Conservation (phyloP, 2,329 filamentous ascomycete species). For the Aureobasidium mangrovei region DNA sequence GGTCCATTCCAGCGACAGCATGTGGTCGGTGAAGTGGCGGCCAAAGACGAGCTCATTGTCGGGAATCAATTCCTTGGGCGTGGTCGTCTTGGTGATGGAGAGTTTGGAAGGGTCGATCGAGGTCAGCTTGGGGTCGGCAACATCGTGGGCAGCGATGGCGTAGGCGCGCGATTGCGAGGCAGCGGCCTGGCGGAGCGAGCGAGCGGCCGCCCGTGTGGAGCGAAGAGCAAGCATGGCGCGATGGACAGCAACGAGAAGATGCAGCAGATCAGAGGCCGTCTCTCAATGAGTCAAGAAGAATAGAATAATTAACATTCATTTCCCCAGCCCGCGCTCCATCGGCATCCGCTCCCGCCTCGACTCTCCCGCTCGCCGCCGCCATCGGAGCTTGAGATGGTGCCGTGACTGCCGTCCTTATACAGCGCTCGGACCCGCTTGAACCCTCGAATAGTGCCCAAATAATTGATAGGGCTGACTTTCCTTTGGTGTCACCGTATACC, state of each 20-base stretch:
- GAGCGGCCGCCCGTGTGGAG: constrained; percentile 19
- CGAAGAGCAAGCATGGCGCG: constrained; percentile 11
- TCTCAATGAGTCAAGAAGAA: constrained; percentile 5
- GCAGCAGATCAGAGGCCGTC: background rate
- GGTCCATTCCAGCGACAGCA: constrained; percentile 93
- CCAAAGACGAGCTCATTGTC: constrained; percentile 84
- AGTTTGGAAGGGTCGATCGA: constrained; percentile 73
- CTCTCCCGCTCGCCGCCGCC: background rate
- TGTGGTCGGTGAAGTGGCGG: constrained; percentile 89
- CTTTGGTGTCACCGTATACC: background rate
- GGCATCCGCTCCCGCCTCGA: background rate
- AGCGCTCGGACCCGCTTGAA: background rate
- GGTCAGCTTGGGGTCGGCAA: constrained; percentile 45
- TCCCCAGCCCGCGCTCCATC: background rate
- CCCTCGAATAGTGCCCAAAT: background rate
- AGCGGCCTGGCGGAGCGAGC: constrained; percentile 1
- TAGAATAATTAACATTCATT: background rate
- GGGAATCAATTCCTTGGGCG: constrained; percentile 64
- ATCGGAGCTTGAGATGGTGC: constrained; percentile 1
- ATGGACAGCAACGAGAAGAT: background rate
- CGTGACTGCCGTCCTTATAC: background rate
- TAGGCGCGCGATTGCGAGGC: constrained; percentile 25
- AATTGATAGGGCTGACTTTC: background rate
- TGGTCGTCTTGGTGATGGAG: constrained; percentile 61
- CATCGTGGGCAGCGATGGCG: constrained; percentile 41